Conservation (phyloP, 768 basidiomycete genomes). For the Ramaria sp. region DNA sequence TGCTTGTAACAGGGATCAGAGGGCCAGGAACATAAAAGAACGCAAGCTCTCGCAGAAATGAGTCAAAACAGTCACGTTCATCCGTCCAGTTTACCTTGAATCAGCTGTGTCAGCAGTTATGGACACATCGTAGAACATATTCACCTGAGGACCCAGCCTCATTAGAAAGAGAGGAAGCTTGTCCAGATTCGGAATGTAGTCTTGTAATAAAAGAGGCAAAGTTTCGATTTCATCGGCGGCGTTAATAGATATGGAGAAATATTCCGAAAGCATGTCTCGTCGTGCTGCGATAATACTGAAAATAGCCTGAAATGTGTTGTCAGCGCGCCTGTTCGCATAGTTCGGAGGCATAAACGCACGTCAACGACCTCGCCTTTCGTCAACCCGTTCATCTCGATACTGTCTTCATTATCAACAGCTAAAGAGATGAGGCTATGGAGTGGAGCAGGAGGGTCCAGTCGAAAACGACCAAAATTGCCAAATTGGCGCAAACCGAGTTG, state of each 20-base stretch:
- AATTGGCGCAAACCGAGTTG: conserved; percentile 90
- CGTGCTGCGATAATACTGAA: conserved; percentile 44
- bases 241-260: conserved; percentile 73
- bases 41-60: conserved; percentile 81
- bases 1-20: conserved; percentile 15
- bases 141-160: conserved; percentile 85
- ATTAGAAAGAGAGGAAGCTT: conserved; percentile 84
- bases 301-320: conserved; percentile 40
- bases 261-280: conserved; percentile 83
- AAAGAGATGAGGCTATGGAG: conserved; percentile 62
- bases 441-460: conserved; percentile 73
- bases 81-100: conserved; percentile 77
- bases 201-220: conserved; percentile 73
- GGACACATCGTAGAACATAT: not conserved
- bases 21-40: conserved; percentile 80
- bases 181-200: conserved; percentile 85
- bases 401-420: conserved; percentile 64
- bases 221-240: conserved; percentile 57
- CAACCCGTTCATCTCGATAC: conserved; percentile 37
- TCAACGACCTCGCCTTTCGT: conserved; percentile 55
- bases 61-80: conserved; percentile 77
- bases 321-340: not conserved
- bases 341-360: conserved; percentile 31
- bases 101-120: not conserved
- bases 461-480: conserved; percentile 64